Evolutionary conservation across 352 stramenopile species (phyloP), one percentile per base, ranked within the genome.

Genomic region (Thraustotheca clavata): DNA sequence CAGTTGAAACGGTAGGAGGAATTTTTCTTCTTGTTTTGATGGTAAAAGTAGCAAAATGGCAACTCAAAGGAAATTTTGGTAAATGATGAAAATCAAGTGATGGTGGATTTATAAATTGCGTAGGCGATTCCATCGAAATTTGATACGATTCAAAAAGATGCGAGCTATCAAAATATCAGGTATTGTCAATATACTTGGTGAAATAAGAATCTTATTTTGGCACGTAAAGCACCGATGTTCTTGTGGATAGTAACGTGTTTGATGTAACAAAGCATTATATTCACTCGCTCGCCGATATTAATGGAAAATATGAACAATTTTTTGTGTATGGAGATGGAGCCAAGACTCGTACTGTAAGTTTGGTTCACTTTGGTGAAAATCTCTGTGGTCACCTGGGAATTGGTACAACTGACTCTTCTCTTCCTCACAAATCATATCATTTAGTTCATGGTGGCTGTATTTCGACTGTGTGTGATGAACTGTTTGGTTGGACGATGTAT

Each of bases 401-500:
- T 54, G 57, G 57, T 65, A 2, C 26, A 18, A 34, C 20, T n/a
- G 47, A 5, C 29, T 7, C 2, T 14, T 31, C n/a, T 6, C 16
- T 22, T 22, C n/a, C 9, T 11, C 43, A 26, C 35, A 14, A 11
- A 43, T 20, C 3, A 26, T 38, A 26, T 9, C 29, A 6, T 55
- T 22, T 54, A 65, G 57, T 65, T 31, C 57, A 65, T 27, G 57
- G 57, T 20, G 57, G 57, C 11, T 65, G 57, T 33, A 65, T 65
- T 18, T 65, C 57, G 6, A 65, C 57, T 16, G 38, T 65, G 5
- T 33, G 46, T 8, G 57, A 65, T 34, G 57, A 65, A n/a, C 57
- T 65, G 16, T 65, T 65, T 39, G 57, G 57, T 36, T 65, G 57
- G 57, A 65, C 57, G 11, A 65, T 65, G 57, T 65, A 54, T 22